Evolutionary conservation across 257 asterid genomes (phyloP).

Genomic region (Echium plantagineum): DNA sequence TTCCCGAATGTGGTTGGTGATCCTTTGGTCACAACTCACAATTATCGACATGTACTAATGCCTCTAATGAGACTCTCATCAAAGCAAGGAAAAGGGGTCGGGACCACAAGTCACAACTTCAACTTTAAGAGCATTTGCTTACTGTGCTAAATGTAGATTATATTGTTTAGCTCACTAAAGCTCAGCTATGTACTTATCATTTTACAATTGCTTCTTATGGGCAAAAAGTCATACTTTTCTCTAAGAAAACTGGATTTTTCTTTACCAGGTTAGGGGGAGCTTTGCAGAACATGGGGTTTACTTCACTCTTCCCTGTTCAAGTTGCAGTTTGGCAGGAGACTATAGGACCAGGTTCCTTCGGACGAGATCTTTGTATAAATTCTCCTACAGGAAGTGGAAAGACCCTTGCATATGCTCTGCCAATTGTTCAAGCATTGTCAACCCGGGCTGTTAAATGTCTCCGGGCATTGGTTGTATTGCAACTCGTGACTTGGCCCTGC

Average conservation of each 20-base stretch:
- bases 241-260: no score
- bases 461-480: slow-evolving; percentile 89
- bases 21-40: no score
- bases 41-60: no score
- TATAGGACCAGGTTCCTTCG: slow-evolving; percentile 76
- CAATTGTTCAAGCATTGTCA: slow-evolving; percentile 68
- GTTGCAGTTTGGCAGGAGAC: slow-evolving; percentile 90
- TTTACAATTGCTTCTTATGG: background rate
- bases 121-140: no score
- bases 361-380: slow-evolving; percentile 73
- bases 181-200: no score
- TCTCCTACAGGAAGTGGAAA: slow-evolving; percentile 97
- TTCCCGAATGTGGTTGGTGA: no score
- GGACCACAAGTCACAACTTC: no score
- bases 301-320: slow-evolving; percentile 78
- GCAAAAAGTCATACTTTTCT: slow-evolving; percentile 7
- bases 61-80: no score
- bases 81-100: no score
- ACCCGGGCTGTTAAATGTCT: slow-evolving; percentile 55
- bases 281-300: slow-evolving; percentile 47
- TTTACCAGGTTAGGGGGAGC: slow-evolving; percentile 51
- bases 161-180: no score
- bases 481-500: slow-evolving; percentile 83
- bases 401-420: slow-evolving; percentile 81
- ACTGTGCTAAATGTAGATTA: no score